phyloP scores from a whole-genome alignment of 148 eudicot species.

The Mesembryanthemum crystallinum region DNA sequence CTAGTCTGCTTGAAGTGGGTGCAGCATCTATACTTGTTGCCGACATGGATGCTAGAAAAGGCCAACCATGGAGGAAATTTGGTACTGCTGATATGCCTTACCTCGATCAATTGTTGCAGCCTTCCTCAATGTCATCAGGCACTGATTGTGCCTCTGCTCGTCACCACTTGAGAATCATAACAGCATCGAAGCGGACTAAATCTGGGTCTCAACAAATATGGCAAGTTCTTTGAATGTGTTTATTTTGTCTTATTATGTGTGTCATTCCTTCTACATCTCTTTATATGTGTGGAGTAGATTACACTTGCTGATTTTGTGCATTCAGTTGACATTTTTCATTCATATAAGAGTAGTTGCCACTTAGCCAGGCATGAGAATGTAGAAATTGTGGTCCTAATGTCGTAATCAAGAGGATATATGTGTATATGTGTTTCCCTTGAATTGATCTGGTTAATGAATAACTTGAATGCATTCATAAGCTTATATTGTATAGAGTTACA shows the following conservation, averaged over 20 bases:
- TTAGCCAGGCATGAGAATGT: neutral
- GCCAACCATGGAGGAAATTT: constrained; percentile 72
- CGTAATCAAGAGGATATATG: neutral
- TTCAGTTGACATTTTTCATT: constrained; percentile 1
- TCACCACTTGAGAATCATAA: constrained; percentile 88
- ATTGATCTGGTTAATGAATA: neutral
- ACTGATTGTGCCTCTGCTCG: constrained; percentile 78
- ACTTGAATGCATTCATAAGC: neutral
- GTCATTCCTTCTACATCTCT: neutral
- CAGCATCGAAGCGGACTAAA: constrained; percentile 82
- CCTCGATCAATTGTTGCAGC: constrained; percentile 94
- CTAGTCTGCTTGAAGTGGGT: constrained; percentile 88
- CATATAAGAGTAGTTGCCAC: neutral
- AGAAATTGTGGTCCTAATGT: neutral
- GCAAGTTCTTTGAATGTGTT: constrained; percentile 41
- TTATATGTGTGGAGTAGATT: neutral
- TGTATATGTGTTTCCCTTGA: neutral
- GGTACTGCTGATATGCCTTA: constrained; percentile 94
- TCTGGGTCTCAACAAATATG: constrained; percentile 73
- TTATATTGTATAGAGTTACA: neutral
- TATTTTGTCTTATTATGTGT: neutral
- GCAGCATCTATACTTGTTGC: constrained; percentile 93
- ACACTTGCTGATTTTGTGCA: neutral
- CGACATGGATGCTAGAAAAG: constrained; percentile 80
- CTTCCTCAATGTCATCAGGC: constrained; percentile 75